Percentiles rank a stretch among this genome's conserved stretches.
phyloP scores from a whole-genome alignment of 2,329 filamentous ascomycete species.

The Chrysosporium queenslandicum region DNA sequence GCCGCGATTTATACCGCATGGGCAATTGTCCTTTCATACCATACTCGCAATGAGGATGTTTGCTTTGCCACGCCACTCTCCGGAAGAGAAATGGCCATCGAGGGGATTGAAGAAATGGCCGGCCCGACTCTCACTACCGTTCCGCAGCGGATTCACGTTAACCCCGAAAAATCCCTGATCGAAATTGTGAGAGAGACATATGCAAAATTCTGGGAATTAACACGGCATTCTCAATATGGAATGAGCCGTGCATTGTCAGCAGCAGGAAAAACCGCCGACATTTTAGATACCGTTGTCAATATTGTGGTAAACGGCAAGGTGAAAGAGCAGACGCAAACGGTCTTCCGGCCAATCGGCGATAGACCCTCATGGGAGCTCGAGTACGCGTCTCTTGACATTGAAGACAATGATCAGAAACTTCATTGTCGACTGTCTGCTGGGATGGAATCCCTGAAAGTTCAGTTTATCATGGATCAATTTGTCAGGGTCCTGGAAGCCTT shows the following conservation, averaged over 20 bases:
- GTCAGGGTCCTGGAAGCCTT: neutral
- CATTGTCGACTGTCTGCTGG: neutral
- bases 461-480: neutral
- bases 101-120: neutral
- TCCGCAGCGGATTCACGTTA: neutral
- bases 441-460: neutral
- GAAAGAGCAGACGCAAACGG: neutral
- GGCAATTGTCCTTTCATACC: slow-evolving; percentile 14
- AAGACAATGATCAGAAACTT: neutral
- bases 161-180: neutral
- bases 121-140: neutral
- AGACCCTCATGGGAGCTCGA: neutral
- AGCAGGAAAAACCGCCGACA: neutral
- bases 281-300: neutral
- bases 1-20: slow-evolving; percentile 16
- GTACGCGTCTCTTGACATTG: neutral
- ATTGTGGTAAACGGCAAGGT: neutral
- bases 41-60: slow-evolving; percentile 13
- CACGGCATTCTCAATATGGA: neutral
- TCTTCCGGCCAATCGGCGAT: neutral
- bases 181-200: neutral
- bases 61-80: slow-evolving; percentile 14
- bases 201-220: neutral
- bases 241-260: neutral
- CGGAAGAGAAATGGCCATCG: slow-evolving; percentile 9